Evolutionary conservation across 169 alveolate species (phyloP).

Genomic region (Perkinsus chesapeaki): DNA sequence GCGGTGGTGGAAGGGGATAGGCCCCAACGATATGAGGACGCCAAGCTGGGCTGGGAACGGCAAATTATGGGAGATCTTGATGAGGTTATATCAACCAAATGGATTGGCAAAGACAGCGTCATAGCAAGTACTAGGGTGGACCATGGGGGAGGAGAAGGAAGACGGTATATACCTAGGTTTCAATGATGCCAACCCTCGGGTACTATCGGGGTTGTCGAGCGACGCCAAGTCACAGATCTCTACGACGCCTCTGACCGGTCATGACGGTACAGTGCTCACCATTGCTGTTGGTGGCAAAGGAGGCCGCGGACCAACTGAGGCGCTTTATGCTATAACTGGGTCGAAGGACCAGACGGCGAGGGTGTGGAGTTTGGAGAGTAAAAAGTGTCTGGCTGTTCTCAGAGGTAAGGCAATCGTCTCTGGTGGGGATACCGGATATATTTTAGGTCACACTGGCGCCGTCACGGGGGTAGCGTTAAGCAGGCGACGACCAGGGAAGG

Average conservation of each 20-base stretch:
- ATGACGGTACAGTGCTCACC: background rate
- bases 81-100: background rate
- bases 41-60: background rate
- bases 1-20: background rate
- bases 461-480: constrained; percentile 19
- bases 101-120: background rate
- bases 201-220: background rate
- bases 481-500: background rate
- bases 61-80: background rate
- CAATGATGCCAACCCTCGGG: background rate
- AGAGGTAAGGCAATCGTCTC: background rate
- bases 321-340: background rate
- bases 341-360: background rate
- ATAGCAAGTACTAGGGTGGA: background rate
- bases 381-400: background rate
- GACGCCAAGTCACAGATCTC: background rate
- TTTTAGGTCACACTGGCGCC: constrained; percentile 19
- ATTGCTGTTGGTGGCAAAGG: background rate
- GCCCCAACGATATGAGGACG: background rate
- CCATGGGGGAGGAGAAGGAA: background rate
- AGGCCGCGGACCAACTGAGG: background rate
- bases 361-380: background rate
- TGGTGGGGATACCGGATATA: background rate
- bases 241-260: background rate
- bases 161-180: background rate